A percentile compares a stretch with the other conserved stretches of the same genome.
phyloP scores from a whole-genome alignment of 441 rosid genomes.

The Adansonia gregorii region DNA sequence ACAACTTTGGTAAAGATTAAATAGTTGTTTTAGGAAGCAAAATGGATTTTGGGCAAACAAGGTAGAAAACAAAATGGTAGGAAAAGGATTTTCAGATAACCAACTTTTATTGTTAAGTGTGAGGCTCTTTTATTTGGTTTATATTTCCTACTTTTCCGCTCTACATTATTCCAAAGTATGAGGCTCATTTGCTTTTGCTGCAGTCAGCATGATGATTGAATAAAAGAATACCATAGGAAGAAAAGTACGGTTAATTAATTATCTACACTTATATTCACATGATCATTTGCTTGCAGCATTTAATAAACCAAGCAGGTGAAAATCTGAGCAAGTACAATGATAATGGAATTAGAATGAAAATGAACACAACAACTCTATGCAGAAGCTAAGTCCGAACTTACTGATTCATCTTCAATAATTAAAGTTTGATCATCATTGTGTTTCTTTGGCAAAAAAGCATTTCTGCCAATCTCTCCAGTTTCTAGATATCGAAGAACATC shows the following conservation, averaged over 20 bases:
- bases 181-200: slow-evolving; percentile 8
- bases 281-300: slow-evolving; percentile 21
- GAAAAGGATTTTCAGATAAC: slow-evolving; percentile 30
- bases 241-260: slow-evolving; percentile 17
- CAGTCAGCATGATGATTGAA: slow-evolving; percentile 16
- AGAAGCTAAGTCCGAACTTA: slow-evolving; percentile 29
- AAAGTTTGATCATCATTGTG: slow-evolving; percentile 23
- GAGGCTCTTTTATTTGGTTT: slow-evolving; percentile 23
- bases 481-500: slow-evolving; percentile 47
- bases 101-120: slow-evolving; percentile 8
- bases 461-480: slow-evolving; percentile 41
- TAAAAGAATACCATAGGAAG: slow-evolving; percentile 20
- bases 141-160: slow-evolving; percentile 26
- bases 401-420: slow-evolving; percentile 24
- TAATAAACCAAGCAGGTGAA: neutral
- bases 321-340: neutral
- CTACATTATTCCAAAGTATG: slow-evolving; percentile 30
- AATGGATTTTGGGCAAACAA: slow-evolving; percentile 16
- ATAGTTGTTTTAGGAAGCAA: neutral
- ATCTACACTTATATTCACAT: slow-evolving; percentile 34
- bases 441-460: slow-evolving; percentile 34
- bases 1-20: neutral
- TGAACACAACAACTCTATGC: neutral
- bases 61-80: neutral
- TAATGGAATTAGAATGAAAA: slow-evolving; percentile 6